phyloP scores from a whole-genome alignment of 2,329 filamentous ascomycete genomes.

The Diaporthe citrichinensis region DNA sequence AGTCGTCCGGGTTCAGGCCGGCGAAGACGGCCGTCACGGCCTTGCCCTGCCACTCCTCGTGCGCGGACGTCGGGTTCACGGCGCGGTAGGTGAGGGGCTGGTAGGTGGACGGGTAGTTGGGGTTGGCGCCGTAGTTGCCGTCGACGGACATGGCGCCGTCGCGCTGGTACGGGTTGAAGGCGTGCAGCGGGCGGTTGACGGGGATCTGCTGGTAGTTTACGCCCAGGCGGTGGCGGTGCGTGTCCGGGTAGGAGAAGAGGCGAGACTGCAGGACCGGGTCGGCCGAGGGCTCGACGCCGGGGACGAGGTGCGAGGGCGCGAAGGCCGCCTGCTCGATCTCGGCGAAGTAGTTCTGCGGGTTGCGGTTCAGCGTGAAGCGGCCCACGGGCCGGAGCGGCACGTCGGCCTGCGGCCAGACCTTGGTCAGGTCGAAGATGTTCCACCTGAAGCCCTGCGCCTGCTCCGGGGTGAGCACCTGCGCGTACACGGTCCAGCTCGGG shows the following conservation, averaged over 20 bases:
- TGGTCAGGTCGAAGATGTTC: constrained; percentile 79
- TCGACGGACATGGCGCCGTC: constrained; percentile 81
- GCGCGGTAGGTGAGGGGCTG: constrained; percentile 60
- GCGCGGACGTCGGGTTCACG: constrained; percentile 56
- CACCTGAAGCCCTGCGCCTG: constrained; percentile 72
- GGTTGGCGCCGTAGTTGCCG: constrained; percentile 72
- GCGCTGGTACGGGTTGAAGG: constrained; percentile 79
- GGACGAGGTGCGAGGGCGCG: constrained; percentile 74
- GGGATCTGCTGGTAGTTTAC: constrained; percentile 76
- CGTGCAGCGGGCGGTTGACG: constrained; percentile 69
- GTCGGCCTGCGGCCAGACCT: constrained; percentile 76
- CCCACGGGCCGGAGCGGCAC: constrained; percentile 74
- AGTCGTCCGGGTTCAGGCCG: constrained; percentile 64
- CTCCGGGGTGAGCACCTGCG: constrained; percentile 74
- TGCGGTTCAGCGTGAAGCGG: constrained; percentile 74
- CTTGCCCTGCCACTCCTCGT: constrained; percentile 63
- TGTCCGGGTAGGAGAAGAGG: constrained; percentile 73
- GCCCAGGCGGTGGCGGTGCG: constrained; percentile 74
- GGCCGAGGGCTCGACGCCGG: constrained; percentile 72
- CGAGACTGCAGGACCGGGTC: constrained; percentile 74
- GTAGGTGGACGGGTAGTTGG: constrained; percentile 70
- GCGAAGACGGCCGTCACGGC: constrained; percentile 60
- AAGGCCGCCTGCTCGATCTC: constrained; percentile 80
- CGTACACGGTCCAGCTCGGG: constrained; percentile 74
- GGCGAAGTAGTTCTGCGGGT: constrained; percentile 76